These are phyloP conservation scores for Calocybe gangraenosa DNA, from an alignment of 768 basidiomycete species.

Conservation along the genomic window DNA sequence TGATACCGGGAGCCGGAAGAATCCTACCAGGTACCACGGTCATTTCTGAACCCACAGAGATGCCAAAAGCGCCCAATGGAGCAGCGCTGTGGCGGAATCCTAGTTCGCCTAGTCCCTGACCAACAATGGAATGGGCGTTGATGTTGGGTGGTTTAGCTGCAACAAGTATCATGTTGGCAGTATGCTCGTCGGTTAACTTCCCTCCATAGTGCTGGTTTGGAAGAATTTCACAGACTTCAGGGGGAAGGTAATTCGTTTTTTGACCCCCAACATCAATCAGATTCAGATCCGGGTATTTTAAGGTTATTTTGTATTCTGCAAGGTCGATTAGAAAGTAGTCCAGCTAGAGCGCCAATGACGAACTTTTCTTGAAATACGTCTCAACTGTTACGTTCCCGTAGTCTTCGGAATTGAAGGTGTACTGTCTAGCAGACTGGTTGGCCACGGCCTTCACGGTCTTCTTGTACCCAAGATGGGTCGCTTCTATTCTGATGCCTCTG, in stretches of 20 bases:
- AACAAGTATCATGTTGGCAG: slow-evolving; percentile 64
- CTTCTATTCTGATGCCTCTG: slow-evolving; percentile 59
- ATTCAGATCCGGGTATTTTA: slow-evolving; percentile 48
- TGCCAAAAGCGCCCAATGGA: slow-evolving; percentile 53
- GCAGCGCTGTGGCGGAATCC: slow-evolving; percentile 44
- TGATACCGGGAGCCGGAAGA: slow-evolving; percentile 55
- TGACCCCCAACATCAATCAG: slow-evolving; percentile 56
- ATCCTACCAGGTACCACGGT: slow-evolving; percentile 66
- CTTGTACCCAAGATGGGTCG: slow-evolving; percentile 68
- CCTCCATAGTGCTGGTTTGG: slow-evolving; percentile 69
- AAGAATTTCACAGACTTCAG: slow-evolving; percentile 71
- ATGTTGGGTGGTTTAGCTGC: slow-evolving; percentile 70
- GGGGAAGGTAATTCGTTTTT: slow-evolving; percentile 50
- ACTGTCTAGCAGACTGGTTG: slow-evolving; percentile 39
- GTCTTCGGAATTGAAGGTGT: slow-evolving; percentile 57
- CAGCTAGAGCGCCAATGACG: slow-evolving; percentile 30
- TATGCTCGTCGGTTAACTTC: slow-evolving; percentile 64
- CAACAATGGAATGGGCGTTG: slow-evolving; percentile 61
- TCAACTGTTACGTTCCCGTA: slow-evolving; percentile 53
- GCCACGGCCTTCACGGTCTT: slow-evolving; percentile 64
- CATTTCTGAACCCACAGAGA: slow-evolving; percentile 60
- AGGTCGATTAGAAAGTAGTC: slow-evolving; percentile 20
- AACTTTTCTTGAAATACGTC: slow-evolving; percentile 65
- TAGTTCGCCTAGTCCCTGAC: slow-evolving; percentile 55
- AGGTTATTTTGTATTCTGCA: slow-evolving; percentile 56